Percentiles rank a stretch among this genome's conserved stretches.
These are phyloP conservation scores for Fusarium sp. DNA, from an alignment of 2,329 filamentous ascomycete species.

Conservation along the genomic window DNA sequence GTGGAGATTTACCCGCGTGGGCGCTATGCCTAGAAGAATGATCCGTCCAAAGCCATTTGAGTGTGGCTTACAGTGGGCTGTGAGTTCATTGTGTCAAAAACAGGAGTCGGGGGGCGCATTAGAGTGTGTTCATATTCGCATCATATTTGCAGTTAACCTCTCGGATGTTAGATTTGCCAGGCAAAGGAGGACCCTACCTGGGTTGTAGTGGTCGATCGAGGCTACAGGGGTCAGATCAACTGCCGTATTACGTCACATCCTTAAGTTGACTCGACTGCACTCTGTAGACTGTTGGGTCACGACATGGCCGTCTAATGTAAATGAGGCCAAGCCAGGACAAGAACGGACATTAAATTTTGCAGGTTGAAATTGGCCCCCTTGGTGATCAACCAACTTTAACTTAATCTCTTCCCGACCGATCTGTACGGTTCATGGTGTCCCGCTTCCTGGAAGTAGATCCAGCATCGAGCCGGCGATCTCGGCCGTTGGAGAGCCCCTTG, in stretches of 20 bases:
- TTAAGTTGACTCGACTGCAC: background rate
- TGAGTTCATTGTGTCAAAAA: conserved; percentile 9
- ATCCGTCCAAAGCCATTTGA: background rate
- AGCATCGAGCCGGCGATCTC: background rate
- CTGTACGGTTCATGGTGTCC: background rate
- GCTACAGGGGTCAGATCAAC: background rate
- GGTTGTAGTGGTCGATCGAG: background rate
- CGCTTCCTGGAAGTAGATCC: conserved; percentile 3
- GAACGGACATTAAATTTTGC: background rate
- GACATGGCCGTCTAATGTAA: background rate
- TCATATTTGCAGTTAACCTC: background rate
- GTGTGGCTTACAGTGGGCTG: conserved; percentile 9
- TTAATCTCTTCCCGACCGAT: background rate
- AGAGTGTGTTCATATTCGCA: conserved; percentile 2
- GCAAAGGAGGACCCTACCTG: background rate
- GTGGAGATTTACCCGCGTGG: conserved; percentile 23
- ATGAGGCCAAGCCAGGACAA: background rate
- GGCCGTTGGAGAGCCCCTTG: background rate
- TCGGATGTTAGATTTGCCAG: background rate
- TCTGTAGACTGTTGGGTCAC: background rate
- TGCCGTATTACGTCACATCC: conserved; percentile 9
- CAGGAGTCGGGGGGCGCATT: background rate
- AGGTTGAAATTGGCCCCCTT: background rate
- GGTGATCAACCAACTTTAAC: background rate
- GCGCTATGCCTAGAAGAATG: conserved; percentile 18